phyloP scores from a whole-genome alignment of 768 basidiomycete species.

The Termitomyces sp. region DNA sequence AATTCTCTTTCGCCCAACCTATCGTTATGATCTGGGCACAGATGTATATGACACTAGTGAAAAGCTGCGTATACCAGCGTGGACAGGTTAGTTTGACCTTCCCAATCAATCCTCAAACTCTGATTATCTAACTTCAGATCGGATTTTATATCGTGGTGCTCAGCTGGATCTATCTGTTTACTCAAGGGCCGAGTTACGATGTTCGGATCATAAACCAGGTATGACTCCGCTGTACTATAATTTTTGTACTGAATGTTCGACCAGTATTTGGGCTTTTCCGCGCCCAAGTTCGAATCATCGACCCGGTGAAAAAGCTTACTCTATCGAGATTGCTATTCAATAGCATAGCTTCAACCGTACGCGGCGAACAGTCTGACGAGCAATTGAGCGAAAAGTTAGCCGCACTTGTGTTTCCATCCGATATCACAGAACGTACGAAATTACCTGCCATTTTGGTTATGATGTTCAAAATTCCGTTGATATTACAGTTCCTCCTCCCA shows the following conservation, averaged over 20 bases:
- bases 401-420: conserved; percentile 42
- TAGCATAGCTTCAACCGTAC: conserved; percentile 49
- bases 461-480: not conserved
- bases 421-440: conserved; percentile 40
- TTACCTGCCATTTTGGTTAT: not conserved
- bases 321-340: conserved; percentile 67
- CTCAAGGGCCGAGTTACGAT: conserved; percentile 75
- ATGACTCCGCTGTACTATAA: conserved; percentile 6
- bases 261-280: conserved; percentile 83
- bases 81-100: conserved; percentile 68
- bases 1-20: conserved; percentile 89
- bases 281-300: conserved; percentile 73
- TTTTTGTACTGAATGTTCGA: not conserved
- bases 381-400: conserved; percentile 69
- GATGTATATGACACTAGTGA: conserved; percentile 93
- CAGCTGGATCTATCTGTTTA: conserved; percentile 74
- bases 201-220: conserved; percentile 98
- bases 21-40: conserved; percentile 81
- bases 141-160: conserved; percentile 80
- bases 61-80: conserved; percentile 93
- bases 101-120: not conserved
- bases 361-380: conserved; percentile 44
- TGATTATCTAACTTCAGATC: conserved; percentile 49
- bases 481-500: conserved; percentile 74
- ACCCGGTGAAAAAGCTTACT: conserved; percentile 65